Conservation (phyloP, 495 filamentous ascomycete species). For the Aspergillus bertholletiae region DNA sequence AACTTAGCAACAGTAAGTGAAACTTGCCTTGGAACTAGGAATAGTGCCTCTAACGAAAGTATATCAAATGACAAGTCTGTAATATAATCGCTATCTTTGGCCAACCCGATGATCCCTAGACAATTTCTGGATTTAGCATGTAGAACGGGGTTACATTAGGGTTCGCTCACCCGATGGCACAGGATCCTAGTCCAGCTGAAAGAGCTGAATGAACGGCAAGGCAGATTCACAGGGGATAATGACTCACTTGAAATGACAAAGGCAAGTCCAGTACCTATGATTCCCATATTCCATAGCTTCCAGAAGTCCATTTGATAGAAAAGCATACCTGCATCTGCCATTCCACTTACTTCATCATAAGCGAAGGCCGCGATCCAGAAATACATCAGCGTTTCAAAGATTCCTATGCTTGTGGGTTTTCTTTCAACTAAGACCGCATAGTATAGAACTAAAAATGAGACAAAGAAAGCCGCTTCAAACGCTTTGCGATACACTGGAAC, state of each 20-base stretch:
- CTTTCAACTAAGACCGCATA: constrained; percentile 75
- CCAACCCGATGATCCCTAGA: constrained; percentile 70
- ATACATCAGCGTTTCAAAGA: constrained; percentile 52
- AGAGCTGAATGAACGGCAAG: constrained; percentile 10
- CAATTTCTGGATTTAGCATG: neutral
- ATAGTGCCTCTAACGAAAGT: constrained; percentile 80
- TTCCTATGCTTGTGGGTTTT: constrained; percentile 44
- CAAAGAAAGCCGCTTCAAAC: constrained; percentile 86
- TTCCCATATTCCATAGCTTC: constrained; percentile 84
- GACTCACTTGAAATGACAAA: constrained; percentile 70
- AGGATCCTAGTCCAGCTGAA: constrained; percentile 4
- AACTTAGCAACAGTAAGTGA: neutral
- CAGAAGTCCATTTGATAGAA: constrained; percentile 90
- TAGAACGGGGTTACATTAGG: neutral
- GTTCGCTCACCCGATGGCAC: neutral
- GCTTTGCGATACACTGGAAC: constrained; percentile 91
- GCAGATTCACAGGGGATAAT: constrained; percentile 11
- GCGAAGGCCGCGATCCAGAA: constrained; percentile 81
- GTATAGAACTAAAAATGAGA: constrained; percentile 75
- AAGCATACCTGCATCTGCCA: constrained; percentile 73
- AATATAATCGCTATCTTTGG: constrained; percentile 53
- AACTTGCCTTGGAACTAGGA: constrained; percentile 73
- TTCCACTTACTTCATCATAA: constrained; percentile 81
- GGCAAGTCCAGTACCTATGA: constrained; percentile 74
- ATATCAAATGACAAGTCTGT: constrained; percentile 84